phyloP scores from a whole-genome alignment of 2,329 filamentous ascomycete genomes.

The Septoria petroselini region DNA sequence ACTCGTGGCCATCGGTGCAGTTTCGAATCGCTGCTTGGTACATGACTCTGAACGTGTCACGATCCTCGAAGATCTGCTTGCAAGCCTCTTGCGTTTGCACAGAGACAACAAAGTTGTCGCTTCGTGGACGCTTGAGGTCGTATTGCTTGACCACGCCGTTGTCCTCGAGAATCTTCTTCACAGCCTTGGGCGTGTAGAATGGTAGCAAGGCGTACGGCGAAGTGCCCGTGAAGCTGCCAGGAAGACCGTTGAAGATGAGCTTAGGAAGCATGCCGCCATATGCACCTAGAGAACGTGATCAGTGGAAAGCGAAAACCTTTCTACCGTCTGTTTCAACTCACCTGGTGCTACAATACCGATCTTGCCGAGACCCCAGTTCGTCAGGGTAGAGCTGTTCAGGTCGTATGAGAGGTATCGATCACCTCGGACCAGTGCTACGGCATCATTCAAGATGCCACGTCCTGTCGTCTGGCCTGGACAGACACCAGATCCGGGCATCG shows the following conservation, averaged over 20 bases:
- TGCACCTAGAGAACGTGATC: slow-evolving; percentile 2
- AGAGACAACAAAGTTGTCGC: slow-evolving; percentile 45
- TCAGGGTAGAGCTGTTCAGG: slow-evolving; percentile 49
- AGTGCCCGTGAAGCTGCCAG: slow-evolving; percentile 49
- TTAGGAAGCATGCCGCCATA: slow-evolving; percentile 43
- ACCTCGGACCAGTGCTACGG: slow-evolving; percentile 48
- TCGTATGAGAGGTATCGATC: slow-evolving; percentile 50
- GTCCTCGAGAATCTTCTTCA: slow-evolving; percentile 46
- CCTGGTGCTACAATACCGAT: slow-evolving; percentile 44
- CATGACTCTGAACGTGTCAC: slow-evolving; percentile 50
- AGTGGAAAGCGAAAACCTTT: background rate
- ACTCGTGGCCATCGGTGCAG: slow-evolving; percentile 48
- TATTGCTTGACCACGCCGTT: slow-evolving; percentile 49
- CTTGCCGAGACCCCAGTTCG: slow-evolving; percentile 52
- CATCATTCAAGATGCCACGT: slow-evolving; percentile 49
- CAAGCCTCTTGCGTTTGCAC: slow-evolving; percentile 52
- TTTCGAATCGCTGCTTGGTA: slow-evolving; percentile 32
- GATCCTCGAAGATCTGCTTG: slow-evolving; percentile 51
- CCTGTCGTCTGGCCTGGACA: slow-evolving; percentile 48
- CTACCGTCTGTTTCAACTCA: background rate
- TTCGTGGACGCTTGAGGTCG: slow-evolving; percentile 39
- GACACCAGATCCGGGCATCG: slow-evolving; percentile 48
- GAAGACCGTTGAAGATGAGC: slow-evolving; percentile 48
- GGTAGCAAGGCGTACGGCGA: slow-evolving; percentile 50
- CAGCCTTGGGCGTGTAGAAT: slow-evolving; percentile 53